Base-by-base conservation (phyloP, 2,329 filamentous ascomycete genomes). In the Penicillium sp. region DNA sequence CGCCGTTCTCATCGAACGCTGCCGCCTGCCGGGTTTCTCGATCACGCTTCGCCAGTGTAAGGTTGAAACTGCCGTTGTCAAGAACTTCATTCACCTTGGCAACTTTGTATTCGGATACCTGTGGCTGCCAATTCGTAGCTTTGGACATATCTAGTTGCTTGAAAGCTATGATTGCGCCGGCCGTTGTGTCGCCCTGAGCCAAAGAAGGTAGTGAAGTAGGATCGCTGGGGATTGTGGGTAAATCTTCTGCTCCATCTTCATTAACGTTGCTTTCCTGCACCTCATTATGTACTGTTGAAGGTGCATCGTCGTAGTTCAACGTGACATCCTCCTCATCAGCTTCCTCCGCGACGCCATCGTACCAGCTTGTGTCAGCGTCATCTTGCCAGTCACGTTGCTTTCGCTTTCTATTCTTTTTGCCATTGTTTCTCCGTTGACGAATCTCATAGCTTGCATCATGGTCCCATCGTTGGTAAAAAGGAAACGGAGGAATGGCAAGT, bases 391-490 rank as follows among this genome's bases (percentile, higher is more conserved):
- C 77, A 66, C 81, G 84, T 55, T 66, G 65, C 63, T 73, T 76
- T 45, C 81, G 84, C 58, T 66, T 66, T 62, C 71, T 75, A 23
- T 69, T 64, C 60, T 69, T 74, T 59, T 68, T 73, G 33, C 64
- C 63, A 55, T 61, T 66, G 21, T 26, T 43, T 8, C 66, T 71
- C 61, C 63, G 68, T 60, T 70, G 69, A 56, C 65, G 72, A 61
- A 77, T 79, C 65, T 62, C 67, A 50, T 66, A 62, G 53, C 83
- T 80, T 65, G 92, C 89, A 59, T 91, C 87, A 3, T 83, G 81
- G 71, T 96, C 90, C 93, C 92, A 97, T 47, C 89, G 83, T 70
- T 97, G 91, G 16, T 89, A 79, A 5, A 64, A 58, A 0, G 64
- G 64, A 4, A 60, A 60, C 16, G 63, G 60, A 30, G 65, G 61